Conservation (phyloP, 495 filamentous ascomycete species). For the Xylaria intraflava region DNA sequence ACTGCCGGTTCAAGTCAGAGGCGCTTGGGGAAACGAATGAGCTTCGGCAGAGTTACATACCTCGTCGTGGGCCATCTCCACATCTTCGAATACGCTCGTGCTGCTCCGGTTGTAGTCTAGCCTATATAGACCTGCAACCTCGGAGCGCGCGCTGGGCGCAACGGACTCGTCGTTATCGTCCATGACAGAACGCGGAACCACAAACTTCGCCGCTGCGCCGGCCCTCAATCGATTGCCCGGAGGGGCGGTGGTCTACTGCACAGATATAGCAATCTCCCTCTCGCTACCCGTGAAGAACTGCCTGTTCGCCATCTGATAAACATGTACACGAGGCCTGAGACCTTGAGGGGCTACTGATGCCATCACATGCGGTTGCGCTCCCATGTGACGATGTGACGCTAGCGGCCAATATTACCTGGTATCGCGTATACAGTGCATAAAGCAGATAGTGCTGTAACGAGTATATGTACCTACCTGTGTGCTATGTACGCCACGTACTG, state of each 20-base stretch:
- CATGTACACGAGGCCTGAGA: not conserved
- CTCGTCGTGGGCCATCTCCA: constrained; percentile 99
- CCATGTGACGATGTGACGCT: constrained; percentile 3
- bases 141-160: constrained; percentile 26
- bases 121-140: constrained; percentile 42
- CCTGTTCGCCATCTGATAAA: not conserved
- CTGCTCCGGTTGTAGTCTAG: constrained; percentile 73
- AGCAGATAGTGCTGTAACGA: too few relatives aligned
- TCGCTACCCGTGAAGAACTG: not conserved
- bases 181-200: constrained; percentile 16
- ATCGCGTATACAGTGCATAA: not conserved
- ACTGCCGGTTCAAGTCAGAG: constrained; percentile 41
- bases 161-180: constrained; percentile 20
- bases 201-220: not conserved
- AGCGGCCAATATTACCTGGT: not conserved
- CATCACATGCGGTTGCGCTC: not conserved
- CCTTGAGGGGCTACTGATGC: constrained; percentile 3
- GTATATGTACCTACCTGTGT: too few relatives aligned
- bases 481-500: too few relatives aligned
- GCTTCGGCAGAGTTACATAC: constrained; percentile 37
- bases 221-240: not conserved
- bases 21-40: not conserved
- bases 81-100: constrained; percentile 80
- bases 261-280: not conserved
- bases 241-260: not conserved